These are phyloP conservation scores for Leersia perrieri DNA, from an alignment of 176 grass and related monocot species.

Conservation along the genomic window DNA sequence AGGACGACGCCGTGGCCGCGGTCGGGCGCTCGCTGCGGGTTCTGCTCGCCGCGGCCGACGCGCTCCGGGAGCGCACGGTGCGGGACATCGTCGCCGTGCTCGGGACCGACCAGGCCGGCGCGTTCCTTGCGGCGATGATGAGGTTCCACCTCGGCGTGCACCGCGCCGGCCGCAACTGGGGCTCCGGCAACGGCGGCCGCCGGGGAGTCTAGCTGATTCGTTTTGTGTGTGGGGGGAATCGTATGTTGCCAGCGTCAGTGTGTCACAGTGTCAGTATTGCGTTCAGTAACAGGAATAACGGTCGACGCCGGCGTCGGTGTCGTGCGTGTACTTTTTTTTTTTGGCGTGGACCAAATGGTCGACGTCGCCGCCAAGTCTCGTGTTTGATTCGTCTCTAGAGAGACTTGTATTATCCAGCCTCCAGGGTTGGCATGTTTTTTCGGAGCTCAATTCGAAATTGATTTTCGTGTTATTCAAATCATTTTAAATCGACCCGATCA, in stretches of 20 bases:
- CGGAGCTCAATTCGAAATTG: too few relatives aligned
- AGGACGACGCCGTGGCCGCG: constrained; percentile 26
- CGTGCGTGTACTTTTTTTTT: constrained; percentile 5
- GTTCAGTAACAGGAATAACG: constrained; percentile 18
- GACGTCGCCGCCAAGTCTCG: not conserved
- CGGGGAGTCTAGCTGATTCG: constrained; percentile 18
- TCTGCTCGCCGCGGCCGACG: constrained; percentile 54
- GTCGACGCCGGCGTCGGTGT: not conserved
- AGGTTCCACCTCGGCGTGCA: constrained; percentile 48
- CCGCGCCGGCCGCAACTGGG: constrained; percentile 34
- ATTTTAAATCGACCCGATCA: too few relatives aligned
- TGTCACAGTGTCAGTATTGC: not conserved
- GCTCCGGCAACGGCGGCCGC: constrained; percentile 7
- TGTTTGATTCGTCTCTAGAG: not conserved
- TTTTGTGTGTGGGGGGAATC: too few relatives aligned
- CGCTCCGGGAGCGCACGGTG: constrained; percentile 49
- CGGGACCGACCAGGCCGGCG: constrained; percentile 28
- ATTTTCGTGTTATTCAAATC: too few relatives aligned
- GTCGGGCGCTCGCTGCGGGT: constrained; percentile 41
- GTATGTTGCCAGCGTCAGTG: not conserved
- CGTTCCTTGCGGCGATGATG: constrained; percentile 44
- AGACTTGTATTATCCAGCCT: not conserved
- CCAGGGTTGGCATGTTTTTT: too few relatives aligned
- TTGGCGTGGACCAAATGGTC: not conserved
- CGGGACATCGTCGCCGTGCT: constrained; percentile 40